Evolutionary conservation across 805 yeast species (phyloP), one percentile per base, ranked within the genome.

Genomic region (Metschnikowia hibisci): DNA sequence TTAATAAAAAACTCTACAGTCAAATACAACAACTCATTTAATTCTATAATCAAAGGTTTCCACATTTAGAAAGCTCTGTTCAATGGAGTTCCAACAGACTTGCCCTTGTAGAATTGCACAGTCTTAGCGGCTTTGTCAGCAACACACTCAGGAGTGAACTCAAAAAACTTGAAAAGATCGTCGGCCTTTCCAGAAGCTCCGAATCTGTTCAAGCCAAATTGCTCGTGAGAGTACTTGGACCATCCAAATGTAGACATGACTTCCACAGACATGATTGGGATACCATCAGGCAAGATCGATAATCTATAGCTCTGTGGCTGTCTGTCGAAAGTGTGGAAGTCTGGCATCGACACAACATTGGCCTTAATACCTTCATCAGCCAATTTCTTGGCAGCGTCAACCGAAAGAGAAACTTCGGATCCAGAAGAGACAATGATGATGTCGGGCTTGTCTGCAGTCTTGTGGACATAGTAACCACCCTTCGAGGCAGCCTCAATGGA

Each of bases 151-250:
- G 91, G 84, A 44, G 95, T 89, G 77, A 93, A 93, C 55, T 79
- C 96, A 58, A 91, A 87, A 74, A 62, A 73, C 70, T 87, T 80
- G 83, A 82, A 93, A 50, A 91, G 78, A 51, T 85, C 87, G 46
- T 71, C 69, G 63, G 84, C 93, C 67, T 87, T 85, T 66, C 96
- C 99, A 48, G 97, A 89, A 50, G 90, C 93, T 79, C 99, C 99
- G 65, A 93, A 93, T 74, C 87, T 81, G 80, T 88, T 81, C 63
- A 93, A 77, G 72, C 97, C 96, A 61, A 91, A 87, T 69, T 89
- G 95, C 76, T 86, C 95, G 74, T 93, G 99, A 47, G 97, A 80
- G 77, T 89, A 93, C 71, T 82, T 86, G 59, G 83, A 75, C 99
- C 99, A 93, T 46, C 96, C 96, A 58, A 78, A 74, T 42, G 96